phyloP scores from a whole-genome alignment of 1,284 basidiomycete species.

The Trametes hirsuta region DNA sequence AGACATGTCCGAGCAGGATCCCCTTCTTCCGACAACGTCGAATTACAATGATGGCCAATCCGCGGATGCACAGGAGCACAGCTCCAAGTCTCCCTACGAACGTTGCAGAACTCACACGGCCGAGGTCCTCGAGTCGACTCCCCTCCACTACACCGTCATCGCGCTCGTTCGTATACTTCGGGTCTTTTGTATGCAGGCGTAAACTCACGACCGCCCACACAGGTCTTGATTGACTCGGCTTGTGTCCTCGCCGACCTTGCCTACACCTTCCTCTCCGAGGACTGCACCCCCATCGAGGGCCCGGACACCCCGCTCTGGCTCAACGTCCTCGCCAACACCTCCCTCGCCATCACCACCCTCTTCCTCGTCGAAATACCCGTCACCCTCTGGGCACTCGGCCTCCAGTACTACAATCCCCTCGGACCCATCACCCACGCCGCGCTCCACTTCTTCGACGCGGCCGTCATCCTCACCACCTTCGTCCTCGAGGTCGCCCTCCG shows the following conservation, averaged over 20 bases:
- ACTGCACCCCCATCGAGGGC: slow-evolving; percentile 50
- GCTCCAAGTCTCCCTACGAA: slow-evolving; percentile 17
- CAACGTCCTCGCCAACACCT: slow-evolving; percentile 59
- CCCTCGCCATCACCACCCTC: slow-evolving; percentile 67
- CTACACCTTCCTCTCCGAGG: slow-evolving; percentile 63
- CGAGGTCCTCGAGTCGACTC: slow-evolving; percentile 53
- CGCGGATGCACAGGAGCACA: slow-evolving; percentile 18
- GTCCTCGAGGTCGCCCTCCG: slow-evolving; percentile 68
- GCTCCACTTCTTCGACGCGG: slow-evolving; percentile 74
- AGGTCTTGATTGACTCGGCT: slow-evolving; percentile 67
- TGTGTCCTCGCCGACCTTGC: slow-evolving; percentile 72
- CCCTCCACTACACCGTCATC: slow-evolving; percentile 62
- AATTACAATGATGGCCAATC: slow-evolving; percentile 26
- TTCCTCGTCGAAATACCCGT: slow-evolving; percentile 80
- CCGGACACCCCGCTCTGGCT: slow-evolving; percentile 59
- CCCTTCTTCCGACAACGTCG: slow-evolving; percentile 47
- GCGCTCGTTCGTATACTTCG: slow-evolving; percentile 50
- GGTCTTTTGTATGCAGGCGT: slow-evolving; percentile 7
- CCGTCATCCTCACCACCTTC: slow-evolving; percentile 73
- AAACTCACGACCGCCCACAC: not conserved
- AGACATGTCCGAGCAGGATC: slow-evolving; percentile 55
- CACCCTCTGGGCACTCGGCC: slow-evolving; percentile 65
- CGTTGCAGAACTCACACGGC: slow-evolving; percentile 45
- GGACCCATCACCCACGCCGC: slow-evolving; percentile 51
- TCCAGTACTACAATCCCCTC: slow-evolving; percentile 60